Evolutionary conservation across 2,329 filamentous ascomycete genomes (phyloP).

Genomic region (Fusarium sacchari): DNA sequence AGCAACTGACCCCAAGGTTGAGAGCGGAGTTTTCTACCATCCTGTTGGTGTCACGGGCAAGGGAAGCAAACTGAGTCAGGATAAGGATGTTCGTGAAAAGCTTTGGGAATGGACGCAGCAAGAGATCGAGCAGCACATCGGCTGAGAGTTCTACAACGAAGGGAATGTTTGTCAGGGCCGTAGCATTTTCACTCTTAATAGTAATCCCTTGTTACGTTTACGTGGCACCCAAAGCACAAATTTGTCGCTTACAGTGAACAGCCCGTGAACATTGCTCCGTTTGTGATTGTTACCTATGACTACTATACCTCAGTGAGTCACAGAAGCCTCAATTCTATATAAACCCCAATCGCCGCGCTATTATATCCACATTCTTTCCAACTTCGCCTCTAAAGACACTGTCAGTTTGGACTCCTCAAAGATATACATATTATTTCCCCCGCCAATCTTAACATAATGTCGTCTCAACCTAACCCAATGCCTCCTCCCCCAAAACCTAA

Average conservation of each 20-base stretch:
- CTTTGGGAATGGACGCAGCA: constrained; percentile 14
- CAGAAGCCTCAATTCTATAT: not conserved
- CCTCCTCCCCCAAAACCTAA: not conserved
- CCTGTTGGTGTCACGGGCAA: constrained; percentile 7
- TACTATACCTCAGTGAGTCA: not conserved
- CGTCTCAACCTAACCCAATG: not conserved
- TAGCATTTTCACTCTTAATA: not conserved
- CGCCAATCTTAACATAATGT: not conserved
- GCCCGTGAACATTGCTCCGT: fast-evolving
- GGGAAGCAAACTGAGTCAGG: not conserved
- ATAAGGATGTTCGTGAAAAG: not conserved
- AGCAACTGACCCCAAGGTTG: not conserved
- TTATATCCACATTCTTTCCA: fast-evolving
- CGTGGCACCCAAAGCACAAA: fast-evolving
- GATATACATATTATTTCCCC: not conserved
- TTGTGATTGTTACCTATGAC: too few relatives aligned
- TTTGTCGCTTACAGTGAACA: not conserved
- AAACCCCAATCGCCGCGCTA: not conserved
- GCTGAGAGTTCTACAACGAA: fast-evolving
- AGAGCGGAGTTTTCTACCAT: constrained; percentile 3
- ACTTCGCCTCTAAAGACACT: fast-evolving
- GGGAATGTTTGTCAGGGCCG: not conserved
- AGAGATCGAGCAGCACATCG: not conserved
- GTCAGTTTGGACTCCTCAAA: fast-evolving
- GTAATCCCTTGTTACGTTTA: not conserved